phyloP scores from a whole-genome alignment of 2,329 filamentous ascomycete genomes.

The Sporothrix mexicana region DNA sequence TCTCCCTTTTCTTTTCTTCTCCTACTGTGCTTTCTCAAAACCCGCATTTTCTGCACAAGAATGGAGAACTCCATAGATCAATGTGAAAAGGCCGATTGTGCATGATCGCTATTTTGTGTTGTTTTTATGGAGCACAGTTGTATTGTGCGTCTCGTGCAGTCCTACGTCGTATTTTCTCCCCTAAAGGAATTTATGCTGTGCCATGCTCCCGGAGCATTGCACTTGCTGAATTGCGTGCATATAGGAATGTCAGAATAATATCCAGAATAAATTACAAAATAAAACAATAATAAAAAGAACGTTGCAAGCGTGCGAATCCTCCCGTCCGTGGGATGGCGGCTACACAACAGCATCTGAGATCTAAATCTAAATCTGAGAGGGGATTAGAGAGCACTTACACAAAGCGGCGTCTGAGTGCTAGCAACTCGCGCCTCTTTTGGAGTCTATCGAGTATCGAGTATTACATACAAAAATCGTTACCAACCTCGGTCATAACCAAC shows the following conservation, averaged over 20 bases:
- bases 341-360: neutral
- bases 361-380: neutral
- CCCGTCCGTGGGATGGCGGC: neutral
- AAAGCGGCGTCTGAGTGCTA: neutral
- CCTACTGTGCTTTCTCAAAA: neutral
- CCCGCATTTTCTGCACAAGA: neutral
- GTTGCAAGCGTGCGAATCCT: conserved; percentile 19
- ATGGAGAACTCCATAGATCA: neutral
- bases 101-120: neutral
- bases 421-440: neutral
- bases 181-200: neutral
- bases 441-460: neutral
- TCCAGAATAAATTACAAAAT: neutral
- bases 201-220: conserved; percentile 6
- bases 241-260: neutral
- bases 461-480: neutral
- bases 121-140: neutral
- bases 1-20: neutral
- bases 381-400: conserved; percentile 8
- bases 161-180: conserved; percentile 2
- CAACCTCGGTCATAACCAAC: neutral
- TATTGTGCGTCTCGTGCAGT: neutral
- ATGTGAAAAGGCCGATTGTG: neutral
- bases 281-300: neutral
- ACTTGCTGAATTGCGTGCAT: neutral